Conservation (phyloP, 2,329 filamentous ascomycete genomes). For the Domatiomyces catenatus region DNA sequence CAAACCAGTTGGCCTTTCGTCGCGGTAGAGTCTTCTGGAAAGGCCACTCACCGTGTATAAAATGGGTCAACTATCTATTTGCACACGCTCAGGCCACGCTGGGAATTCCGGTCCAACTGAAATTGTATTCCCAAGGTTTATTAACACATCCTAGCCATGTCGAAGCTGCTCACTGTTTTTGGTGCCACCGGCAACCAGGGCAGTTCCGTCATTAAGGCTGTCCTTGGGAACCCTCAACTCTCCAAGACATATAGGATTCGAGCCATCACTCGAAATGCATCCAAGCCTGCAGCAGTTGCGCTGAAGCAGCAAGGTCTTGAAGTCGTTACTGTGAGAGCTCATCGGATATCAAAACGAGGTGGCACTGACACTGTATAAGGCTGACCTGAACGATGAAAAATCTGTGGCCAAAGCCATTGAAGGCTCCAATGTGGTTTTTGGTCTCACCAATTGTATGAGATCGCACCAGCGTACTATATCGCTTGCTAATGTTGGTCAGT, state of each 20-base stretch:
- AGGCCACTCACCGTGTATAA: background rate
- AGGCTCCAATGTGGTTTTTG: conserved; percentile 34
- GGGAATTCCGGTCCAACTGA: background rate
- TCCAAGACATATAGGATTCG: conserved; percentile 34
- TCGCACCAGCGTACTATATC: background rate
- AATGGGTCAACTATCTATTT: background rate
- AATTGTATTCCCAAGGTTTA: background rate
- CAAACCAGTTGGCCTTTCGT: too few species aligned
- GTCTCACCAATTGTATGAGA: conserved; percentile 27
- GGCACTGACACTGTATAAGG: conserved; percentile 21
- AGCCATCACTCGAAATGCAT: conserved; percentile 33
- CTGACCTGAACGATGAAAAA: conserved; percentile 25
- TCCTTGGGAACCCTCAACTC: conserved; percentile 31
- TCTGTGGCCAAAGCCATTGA: conserved; percentile 28
- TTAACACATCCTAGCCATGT: background rate
- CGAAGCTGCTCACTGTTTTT: conserved; percentile 30
- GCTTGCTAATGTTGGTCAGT: background rate
- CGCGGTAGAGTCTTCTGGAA: too few species aligned
- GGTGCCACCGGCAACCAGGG: conserved; percentile 40
- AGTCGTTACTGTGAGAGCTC: conserved; percentile 13
- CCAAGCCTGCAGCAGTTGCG: conserved; percentile 18
- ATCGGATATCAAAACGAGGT: conserved; percentile 18
- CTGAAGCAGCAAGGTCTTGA: conserved; percentile 21
- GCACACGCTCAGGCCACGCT: background rate
- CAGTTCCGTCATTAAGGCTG: conserved; percentile 30